Evolutionary conservation across 2,329 filamentous ascomycete species (phyloP).

Genomic region (Gaeumannomyces sp.): DNA sequence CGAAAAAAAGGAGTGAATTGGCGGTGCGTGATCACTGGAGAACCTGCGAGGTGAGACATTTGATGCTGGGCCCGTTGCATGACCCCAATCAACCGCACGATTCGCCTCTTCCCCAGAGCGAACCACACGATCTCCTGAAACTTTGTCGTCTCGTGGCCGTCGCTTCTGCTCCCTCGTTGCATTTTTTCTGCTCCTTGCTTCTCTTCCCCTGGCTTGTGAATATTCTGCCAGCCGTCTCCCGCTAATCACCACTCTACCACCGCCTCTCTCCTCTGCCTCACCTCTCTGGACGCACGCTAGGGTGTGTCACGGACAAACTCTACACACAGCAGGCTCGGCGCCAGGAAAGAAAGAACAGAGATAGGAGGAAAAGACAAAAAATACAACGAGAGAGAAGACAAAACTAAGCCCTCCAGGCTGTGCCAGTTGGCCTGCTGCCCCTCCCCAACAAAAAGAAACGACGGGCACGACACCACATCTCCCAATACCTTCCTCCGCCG

Average conservation of each 20-base stretch:
- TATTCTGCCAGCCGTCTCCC: no score
- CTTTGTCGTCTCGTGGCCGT: neutral
- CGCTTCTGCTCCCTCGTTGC: neutral
- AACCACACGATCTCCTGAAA: neutral
- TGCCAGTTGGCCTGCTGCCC: neutral
- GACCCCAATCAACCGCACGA: neutral
- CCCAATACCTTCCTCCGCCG: neutral
- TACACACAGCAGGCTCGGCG: neutral
- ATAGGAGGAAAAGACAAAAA: neutral
- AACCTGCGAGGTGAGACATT: neutral
- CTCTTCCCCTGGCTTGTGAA: no score
- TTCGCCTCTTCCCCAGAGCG: neutral
- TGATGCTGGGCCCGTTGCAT: neutral
- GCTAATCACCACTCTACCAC: neutral
- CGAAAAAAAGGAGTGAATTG: neutral
- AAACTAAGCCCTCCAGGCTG: neutral
- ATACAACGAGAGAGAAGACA: neutral
- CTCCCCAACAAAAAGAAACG: neutral
- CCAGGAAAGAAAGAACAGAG: neutral
- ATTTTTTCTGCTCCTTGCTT: no score
- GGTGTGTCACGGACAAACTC: neutral
- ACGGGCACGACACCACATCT: neutral
- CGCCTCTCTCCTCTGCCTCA: neutral
- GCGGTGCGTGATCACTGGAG: slow-evolving; percentile 2
- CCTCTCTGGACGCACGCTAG: neutral